Percentiles rank a stretch among this genome's conserved stretches.
These are phyloP conservation scores for Quercus suber DNA, from an alignment of 306 rosid genomes.

Conservation along the genomic window DNA sequence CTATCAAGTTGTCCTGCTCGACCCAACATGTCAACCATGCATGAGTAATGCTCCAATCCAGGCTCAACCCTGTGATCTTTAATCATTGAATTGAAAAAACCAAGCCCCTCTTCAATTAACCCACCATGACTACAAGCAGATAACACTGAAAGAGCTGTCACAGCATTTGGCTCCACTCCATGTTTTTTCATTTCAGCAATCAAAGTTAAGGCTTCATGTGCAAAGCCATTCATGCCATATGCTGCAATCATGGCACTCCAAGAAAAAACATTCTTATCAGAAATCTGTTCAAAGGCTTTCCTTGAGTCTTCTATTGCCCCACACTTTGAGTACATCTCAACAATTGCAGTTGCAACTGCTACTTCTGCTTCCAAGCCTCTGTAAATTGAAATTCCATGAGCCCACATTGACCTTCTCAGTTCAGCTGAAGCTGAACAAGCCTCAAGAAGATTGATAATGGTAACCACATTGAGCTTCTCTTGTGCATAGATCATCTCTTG, in stretches of 20 bases:
- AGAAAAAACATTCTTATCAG: constrained; percentile 26
- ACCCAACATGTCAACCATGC: constrained; percentile 44
- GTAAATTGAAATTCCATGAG: constrained; percentile 40
- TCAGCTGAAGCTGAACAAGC: constrained; percentile 41
- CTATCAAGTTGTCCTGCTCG: constrained; percentile 38
- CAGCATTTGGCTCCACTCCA: constrained; percentile 34
- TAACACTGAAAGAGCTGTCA: constrained; percentile 35
- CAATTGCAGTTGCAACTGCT: constrained; percentile 35
- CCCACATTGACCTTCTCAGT: constrained; percentile 36
- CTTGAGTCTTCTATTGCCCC: constrained; percentile 41
- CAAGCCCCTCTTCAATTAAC: constrained; percentile 37
- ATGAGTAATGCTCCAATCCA: constrained; percentile 38
- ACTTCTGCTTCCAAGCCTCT: constrained; percentile 29
- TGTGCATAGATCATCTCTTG: constrained; percentile 25
- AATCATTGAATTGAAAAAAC: constrained; percentile 32
- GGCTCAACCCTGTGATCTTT: constrained; percentile 30
- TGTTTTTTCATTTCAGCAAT: constrained; percentile 29
- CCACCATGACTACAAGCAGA: constrained; percentile 52
- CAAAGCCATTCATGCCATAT: constrained; percentile 41
- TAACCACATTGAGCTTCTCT: constrained; percentile 33
- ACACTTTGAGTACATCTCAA: constrained; percentile 52
- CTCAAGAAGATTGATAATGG: constrained; percentile 36
- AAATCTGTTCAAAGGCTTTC: constrained; percentile 34
- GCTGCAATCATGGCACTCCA: constrained; percentile 48
- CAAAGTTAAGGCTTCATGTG: constrained; percentile 28